Conservation (phyloP, 306 rosid species). For the Mimosa pudica region DNA sequence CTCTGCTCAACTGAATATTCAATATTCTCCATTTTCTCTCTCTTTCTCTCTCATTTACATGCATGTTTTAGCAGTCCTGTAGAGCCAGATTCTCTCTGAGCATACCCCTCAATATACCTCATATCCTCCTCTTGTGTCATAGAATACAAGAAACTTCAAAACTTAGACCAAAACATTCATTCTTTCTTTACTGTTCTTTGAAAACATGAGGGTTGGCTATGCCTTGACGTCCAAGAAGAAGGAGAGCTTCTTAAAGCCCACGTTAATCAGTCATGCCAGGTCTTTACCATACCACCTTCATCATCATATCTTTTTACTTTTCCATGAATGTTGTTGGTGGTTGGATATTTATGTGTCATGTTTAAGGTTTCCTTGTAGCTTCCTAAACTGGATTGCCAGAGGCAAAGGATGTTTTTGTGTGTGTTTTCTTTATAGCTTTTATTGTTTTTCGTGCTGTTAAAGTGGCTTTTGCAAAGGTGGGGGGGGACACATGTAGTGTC, state of each 20-base stretch:
- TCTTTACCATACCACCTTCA: neutral
- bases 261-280: slow-evolving; percentile 47
- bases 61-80: neutral
- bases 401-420: neutral
- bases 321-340: neutral
- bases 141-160: slow-evolving; percentile 4
- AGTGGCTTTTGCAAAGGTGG: slow-evolving; percentile 36
- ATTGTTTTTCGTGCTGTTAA: slow-evolving; percentile 13
- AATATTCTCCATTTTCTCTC: neutral
- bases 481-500: slow-evolving; percentile 21
- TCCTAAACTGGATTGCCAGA: slow-evolving; percentile 20
- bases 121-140: neutral
- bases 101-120: neutral
- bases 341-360: slow-evolving; percentile 1
- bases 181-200: slow-evolving; percentile 31
- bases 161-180: slow-evolving; percentile 16
- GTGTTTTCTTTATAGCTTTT: slow-evolving; percentile 1
- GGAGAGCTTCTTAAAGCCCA: slow-evolving; percentile 49
- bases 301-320: too few relatives aligned
- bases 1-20: slow-evolving; percentile 4
- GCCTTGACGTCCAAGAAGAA: slow-evolving; percentile 57
- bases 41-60: neutral
- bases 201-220: slow-evolving; percentile 52
- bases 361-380: neutral
- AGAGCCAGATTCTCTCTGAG: slow-evolving; percentile 1